Base-by-base conservation (phyloP, 176 grass and related monocot species). In the Raddia distichophylla region DNA sequence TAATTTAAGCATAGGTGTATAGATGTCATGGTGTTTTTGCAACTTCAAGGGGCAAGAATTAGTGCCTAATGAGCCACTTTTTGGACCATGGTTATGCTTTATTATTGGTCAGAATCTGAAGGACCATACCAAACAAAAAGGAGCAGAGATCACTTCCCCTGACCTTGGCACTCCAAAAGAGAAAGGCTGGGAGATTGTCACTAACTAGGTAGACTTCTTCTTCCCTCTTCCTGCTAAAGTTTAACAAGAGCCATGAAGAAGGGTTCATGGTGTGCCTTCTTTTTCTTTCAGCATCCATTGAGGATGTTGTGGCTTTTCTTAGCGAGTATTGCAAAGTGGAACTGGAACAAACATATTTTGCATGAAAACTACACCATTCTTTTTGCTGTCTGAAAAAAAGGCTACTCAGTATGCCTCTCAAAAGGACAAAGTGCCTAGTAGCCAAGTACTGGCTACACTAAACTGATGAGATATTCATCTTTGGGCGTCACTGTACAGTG, bases 91-190 rank as follows among this genome's bases (percentile, higher is more conserved):
- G 45, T 27, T 44, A 58, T n/a, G 42, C 34, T 79, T 74, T 78
- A 83, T 73, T 7, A 12, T 64, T 74, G 13, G 37, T 40, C 37
- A 80, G 82, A 70, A 76, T 80, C 53, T 74, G 32, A 80, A 80
- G 65, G 53, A 52, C 7, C 52, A 73, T 37, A 79, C 40, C 51
- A 84, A 84, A 74, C 52, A 76, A 76, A 76, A 85, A 56, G 70
- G 82, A 52, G 56, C 63, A 70, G 27, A 27, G 27, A 50, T 76
- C 77, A 85, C 35, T 85, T 53, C 56, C 74, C 60, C 57, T 77
- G 69, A 80, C 75, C 61, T 62, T 53, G 44, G 42, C 12, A 27
- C 55, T 7, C 60, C 61, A 22, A 73, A 33, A 73, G 15, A 74
- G 67, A 79, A 67, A 22, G 78, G 67, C 60, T 42, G 50, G 20